Base-by-base conservation (phyloP, 306 rosid genomes). In the Fragaria vesca region DNA sequence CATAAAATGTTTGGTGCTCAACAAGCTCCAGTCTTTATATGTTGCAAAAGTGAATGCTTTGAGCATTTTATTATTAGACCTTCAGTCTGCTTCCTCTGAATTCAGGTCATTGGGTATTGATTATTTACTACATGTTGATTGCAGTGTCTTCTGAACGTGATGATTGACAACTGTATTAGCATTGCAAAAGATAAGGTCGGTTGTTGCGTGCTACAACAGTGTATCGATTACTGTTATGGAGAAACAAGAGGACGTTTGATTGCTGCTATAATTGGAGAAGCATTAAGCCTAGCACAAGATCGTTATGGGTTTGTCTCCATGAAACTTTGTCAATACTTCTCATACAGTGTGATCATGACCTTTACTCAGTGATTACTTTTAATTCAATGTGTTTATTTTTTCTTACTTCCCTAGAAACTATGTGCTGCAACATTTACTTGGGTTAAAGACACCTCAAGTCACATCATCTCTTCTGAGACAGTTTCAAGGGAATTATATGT, bases 361-460 rank as follows among this genome's bases (percentile, higher is more conserved):
- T 75, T 24, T 63, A 36, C 66, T 76, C 20, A 46, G 10, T 55
- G 70, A 34, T 34, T 47, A 17, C 2, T 34, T 12, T 36, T 36
- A 17, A 66, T 38, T 66, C 2, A 20, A 32, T 63, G 24, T 72
- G 30, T 47, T 52, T 75, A 42, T 57, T 79, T 66, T 78, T 71
- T 30, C 21, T 52, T 0, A 11, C 62, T 66, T 47, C 79, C 47
- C 52, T 86, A 92, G 97, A 54, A 92, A 92, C 87, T 92, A 90
- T 52, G 97, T 92, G 67, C 76, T 90, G 76, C 97, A 92, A 79
- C 86, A 88, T 76, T 32, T 92, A 34, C 73, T 92, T 34, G 82
- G 81, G 34, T 18, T 81, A 79, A 74, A 52, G 61, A 79, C 74
- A 54, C 84, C 81, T 2, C 67, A n/a, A 47, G 36, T 88, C 2